phyloP scores from a whole-genome alignment of 176 grass and related monocot genomes.

The Guadua angustifolia region DNA sequence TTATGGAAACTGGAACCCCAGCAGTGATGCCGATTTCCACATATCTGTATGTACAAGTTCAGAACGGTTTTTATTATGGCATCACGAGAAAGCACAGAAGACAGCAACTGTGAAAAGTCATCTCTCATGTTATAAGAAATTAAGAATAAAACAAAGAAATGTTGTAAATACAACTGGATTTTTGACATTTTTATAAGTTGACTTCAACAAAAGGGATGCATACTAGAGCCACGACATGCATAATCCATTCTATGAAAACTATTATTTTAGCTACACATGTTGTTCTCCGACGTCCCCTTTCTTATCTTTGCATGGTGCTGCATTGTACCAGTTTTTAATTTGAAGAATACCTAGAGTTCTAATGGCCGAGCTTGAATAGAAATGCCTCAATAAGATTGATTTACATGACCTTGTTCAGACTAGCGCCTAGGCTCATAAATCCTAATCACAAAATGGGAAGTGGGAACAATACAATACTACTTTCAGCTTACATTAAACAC shows the following conservation, averaged over 20 bases:
- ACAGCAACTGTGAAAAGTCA: neutral
- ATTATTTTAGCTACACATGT: neutral
- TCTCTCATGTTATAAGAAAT: neutral
- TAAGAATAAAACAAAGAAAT: neutral
- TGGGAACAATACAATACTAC: neutral
- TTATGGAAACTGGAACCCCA: conserved; percentile 59
- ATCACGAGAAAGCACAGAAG: neutral
- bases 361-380: no score
- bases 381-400: neutral
- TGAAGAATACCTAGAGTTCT: neutral
- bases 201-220: neutral
- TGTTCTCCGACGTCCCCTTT: neutral
- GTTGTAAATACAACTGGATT: neutral
- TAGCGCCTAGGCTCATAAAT: neutral
- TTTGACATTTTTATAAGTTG: neutral
- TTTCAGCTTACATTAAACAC: no score
- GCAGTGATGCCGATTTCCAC: conserved; percentile 57
- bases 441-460: neutral
- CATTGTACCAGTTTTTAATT: neutral
- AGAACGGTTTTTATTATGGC: neutral
- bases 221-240: neutral
- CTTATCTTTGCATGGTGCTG: neutral
- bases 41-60: conserved; percentile 44
- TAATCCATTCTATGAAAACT: neutral
- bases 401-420: neutral